Base-by-base conservation (phyloP, 441 rosid genomes). In the Jatropha multifida region DNA sequence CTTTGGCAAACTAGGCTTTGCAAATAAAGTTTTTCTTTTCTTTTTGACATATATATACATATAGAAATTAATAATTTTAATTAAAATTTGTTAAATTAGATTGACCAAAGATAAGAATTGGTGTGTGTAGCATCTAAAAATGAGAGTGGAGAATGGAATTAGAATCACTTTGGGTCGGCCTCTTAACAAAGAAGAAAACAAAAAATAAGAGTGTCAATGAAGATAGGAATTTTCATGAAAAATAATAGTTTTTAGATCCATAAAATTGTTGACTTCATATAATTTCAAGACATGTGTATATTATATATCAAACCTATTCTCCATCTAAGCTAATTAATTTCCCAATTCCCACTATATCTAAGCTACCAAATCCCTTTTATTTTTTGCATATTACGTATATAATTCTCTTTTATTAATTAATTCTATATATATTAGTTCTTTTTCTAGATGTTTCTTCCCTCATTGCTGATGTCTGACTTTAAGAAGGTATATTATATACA, bases 111-210 rank as follows among this genome's bases (percentile, higher is more conserved):
- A 85, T 65, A 66, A 74, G 79, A 44, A 71, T 42, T 7, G 65
- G 40, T 8, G 41, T 52, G 65, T 38, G 81, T 64, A 77, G 88
- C 85, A 83, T 85, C 83, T 56, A 64, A 72, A 76, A 61, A 73
- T 56, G 48, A 42, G 76, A 86, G 88, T 85, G 89, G 88, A 84
- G 88, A 74, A 83, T 77, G 84, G 87, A 85, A 85, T 86, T 81
- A 76, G 90, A 86, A 85, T 88, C 86, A 64, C 77, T 85, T 83
- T 70, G 32, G 85, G 86, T 86, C 89, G 86, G 86, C 85, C 90
- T 86, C 88, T 82, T 42, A 66, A 8, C 69, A 86, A 81, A 76
- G 84, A 74, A 9, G 68, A 55, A 2, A 51, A 0, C 13, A 18
- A 5, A 2, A 55, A 23, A 41, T 80, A 6, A 68, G 83, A 82